Evolutionary conservation across 225 moss, liverwort and hornwort genomes (phyloP).

Genomic region (Pseudoscleropodium purum): DNA sequence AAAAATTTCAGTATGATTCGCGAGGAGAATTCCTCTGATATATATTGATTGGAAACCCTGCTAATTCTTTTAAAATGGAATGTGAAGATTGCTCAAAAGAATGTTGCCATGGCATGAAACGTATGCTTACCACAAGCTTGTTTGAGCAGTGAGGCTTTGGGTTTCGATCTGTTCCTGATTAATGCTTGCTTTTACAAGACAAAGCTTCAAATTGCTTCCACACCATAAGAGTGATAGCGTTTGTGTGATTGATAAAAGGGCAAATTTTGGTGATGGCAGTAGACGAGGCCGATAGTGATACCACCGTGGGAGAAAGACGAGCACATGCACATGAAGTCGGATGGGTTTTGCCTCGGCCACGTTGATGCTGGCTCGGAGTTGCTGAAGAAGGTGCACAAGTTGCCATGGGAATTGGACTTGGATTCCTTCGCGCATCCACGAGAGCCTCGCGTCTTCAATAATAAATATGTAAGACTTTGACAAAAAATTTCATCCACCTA

Average conservation of each 20-base stretch:
- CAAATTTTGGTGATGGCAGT: slow-evolving; percentile 18
- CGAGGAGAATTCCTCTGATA: not conserved
- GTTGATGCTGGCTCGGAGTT: not conserved
- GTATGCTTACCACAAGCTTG: not conserved
- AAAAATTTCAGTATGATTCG: not conserved
- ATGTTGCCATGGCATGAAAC: not conserved
- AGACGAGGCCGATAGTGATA: slow-evolving; percentile 20
- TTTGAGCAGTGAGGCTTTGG: not conserved
- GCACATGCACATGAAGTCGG: slow-evolving; percentile 8
- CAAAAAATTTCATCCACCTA: not conserved
- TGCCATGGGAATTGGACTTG: slow-evolving; percentile 19
- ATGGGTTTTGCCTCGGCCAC: not conserved
- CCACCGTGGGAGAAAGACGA: slow-evolving; percentile 50
- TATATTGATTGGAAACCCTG: not conserved
- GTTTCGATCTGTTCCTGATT: not conserved
- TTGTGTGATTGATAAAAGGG: not conserved
- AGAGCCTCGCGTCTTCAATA: not conserved
- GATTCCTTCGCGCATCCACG: slow-evolving; percentile 7
- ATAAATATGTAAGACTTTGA: slow-evolving; percentile 14
- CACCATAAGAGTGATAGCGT: not conserved
- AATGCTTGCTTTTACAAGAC: not conserved
- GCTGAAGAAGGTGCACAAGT: slow-evolving; percentile 13
- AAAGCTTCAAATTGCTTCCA: not conserved
- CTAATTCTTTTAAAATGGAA: not conserved
- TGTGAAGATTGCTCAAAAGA: not conserved